These are phyloP conservation scores for Pseudoscleropodium purum DNA, from an alignment of 225 moss, liverwort and hornwort species.

Conservation along the genomic window DNA sequence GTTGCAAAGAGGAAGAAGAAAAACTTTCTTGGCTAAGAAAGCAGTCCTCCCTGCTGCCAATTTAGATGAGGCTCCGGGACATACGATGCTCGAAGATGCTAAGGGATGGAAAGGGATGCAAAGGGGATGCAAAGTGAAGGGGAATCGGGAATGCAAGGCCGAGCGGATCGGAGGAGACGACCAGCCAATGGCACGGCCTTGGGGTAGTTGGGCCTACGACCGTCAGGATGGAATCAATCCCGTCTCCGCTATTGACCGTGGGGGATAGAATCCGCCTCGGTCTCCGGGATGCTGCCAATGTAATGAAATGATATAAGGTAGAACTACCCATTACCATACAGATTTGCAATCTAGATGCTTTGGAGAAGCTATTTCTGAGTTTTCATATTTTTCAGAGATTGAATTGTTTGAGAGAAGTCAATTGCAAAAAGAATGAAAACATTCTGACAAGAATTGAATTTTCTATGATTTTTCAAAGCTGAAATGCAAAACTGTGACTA, in stretches of 20 bases:
- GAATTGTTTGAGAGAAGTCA: too few species aligned
- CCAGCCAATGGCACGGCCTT: neutral
- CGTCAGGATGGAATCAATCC: neutral
- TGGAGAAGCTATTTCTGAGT: too few species aligned
- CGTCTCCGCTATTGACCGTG: neutral
- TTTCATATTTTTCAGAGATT: too few species aligned
- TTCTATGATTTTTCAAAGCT: too few species aligned
- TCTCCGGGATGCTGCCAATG: neutral
- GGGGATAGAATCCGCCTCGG: neutral
- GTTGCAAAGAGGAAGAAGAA: neutral
- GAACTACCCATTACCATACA: too few species aligned
- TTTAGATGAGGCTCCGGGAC: neutral
- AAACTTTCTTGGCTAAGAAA: neutral
- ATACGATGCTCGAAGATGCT: neutral
- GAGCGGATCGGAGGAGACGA: neutral
- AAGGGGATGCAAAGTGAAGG: neutral
- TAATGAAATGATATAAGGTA: too few species aligned
- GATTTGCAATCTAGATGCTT: too few species aligned
- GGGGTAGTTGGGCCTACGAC: neutral
- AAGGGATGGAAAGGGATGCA: neutral
- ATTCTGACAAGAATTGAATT: too few species aligned
- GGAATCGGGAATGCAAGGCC: conserved; percentile 9
- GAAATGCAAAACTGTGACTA: too few species aligned
- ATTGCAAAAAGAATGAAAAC: too few species aligned
- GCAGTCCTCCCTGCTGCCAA: neutral